Percentiles rank a stretch among this genome's conserved stretches.
These are phyloP conservation scores for Microcyclospora pomicola DNA, from an alignment of 2,329 filamentous ascomycete species.

Conservation along the genomic window DNA sequence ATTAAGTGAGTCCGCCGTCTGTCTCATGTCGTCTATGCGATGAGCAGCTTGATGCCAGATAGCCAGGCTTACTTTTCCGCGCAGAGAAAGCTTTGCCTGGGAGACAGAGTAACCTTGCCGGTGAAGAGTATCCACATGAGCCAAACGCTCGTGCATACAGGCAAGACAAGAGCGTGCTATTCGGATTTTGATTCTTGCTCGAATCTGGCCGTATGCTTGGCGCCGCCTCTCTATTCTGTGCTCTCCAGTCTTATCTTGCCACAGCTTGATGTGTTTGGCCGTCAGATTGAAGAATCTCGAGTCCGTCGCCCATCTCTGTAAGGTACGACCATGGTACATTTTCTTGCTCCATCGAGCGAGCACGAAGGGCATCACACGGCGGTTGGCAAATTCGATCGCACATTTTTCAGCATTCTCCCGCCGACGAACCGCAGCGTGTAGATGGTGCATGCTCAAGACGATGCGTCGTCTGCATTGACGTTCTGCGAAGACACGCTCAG, in stretches of 20 bases:
- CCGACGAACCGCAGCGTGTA: slow-evolving; percentile 17
- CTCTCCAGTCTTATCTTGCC: slow-evolving; percentile 37
- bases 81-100: slow-evolving; percentile 22
- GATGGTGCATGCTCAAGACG: slow-evolving; percentile 14
- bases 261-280: slow-evolving; percentile 36
- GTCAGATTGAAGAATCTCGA: slow-evolving; percentile 43
- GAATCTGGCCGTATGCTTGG: slow-evolving; percentile 41
- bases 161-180: slow-evolving; percentile 33
- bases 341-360: slow-evolving; percentile 24
- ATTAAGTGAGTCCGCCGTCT: slow-evolving; percentile 21
- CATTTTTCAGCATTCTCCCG: slow-evolving; percentile 24
- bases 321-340: slow-evolving; percentile 29
- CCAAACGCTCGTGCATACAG: slow-evolving; percentile 25
- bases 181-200: slow-evolving; percentile 40
- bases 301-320: slow-evolving; percentile 41
- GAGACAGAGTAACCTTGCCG: slow-evolving; percentile 26
- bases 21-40: slow-evolving; percentile 10
- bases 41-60: slow-evolving; percentile 23
- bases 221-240: slow-evolving; percentile 39
- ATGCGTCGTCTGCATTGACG: slow-evolving; percentile 15
- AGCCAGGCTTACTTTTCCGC: slow-evolving; percentile 20
- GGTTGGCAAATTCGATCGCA: slow-evolving; percentile 29
- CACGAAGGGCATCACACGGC: slow-evolving; percentile 25
- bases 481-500: slow-evolving; percentile 13
- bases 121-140: slow-evolving; percentile 23